phyloP scores from a whole-genome alignment of 345 rosid species.

The Eucalyptus sp. region DNA sequence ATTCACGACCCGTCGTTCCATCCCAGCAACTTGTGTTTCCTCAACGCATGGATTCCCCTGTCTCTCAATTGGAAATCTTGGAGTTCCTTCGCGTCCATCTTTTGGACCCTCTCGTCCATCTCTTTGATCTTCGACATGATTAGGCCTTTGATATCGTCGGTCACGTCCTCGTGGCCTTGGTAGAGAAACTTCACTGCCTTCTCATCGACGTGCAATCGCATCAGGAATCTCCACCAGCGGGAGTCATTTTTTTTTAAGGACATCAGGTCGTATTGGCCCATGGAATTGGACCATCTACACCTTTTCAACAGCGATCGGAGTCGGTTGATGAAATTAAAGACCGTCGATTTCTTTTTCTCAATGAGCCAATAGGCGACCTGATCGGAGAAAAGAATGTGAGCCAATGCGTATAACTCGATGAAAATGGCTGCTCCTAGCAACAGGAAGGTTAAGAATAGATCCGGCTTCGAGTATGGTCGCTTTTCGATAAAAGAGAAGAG shows the following conservation, averaged over 20 bases:
- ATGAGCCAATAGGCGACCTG: not conserved
- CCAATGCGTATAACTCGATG: not conserved
- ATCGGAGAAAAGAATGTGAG: not conserved
- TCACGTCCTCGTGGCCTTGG: rapidly evolving
- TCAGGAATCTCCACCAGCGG: rapidly evolving
- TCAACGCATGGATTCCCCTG: no score
- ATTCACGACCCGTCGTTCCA: no score
- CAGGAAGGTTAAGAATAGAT: not conserved
- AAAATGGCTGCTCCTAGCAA: not conserved
- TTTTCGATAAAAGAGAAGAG: not conserved
- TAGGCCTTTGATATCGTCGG: rapidly evolving
- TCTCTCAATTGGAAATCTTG: rapidly evolving
- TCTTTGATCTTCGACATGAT: not conserved
- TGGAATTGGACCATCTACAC: not conserved
- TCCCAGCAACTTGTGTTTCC: rapidly evolving
- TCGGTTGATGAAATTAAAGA: not conserved
- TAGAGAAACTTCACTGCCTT: not conserved
- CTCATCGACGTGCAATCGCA: not conserved
- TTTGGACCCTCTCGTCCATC: no score
- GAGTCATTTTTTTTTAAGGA: not conserved
- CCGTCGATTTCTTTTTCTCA: not conserved
- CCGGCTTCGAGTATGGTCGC: not conserved
- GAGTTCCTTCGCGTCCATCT: rapidly evolving
- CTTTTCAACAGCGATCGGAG: not conserved
- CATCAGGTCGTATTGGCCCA: not conserved